A percentile compares a stretch with the other conserved stretches of the same genome.
These are phyloP conservation scores for Malania oleifera DNA, from an alignment of 164 flowering plant genomes.

Conservation along the genomic window DNA sequence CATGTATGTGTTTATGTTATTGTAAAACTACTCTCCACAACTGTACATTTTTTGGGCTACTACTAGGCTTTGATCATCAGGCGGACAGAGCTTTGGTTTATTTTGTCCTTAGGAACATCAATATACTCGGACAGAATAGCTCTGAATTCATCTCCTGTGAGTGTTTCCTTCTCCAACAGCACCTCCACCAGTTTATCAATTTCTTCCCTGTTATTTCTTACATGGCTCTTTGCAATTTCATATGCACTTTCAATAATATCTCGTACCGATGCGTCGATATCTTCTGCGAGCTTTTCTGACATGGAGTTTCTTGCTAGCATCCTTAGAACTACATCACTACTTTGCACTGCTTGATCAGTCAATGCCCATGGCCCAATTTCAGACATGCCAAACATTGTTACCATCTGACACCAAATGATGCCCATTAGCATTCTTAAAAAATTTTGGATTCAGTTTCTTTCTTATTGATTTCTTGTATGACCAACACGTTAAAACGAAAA, in stretches of 20 bases:
- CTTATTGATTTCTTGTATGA: too few species aligned
- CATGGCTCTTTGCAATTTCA: slow-evolving; percentile 53
- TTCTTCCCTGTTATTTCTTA: slow-evolving; percentile 56
- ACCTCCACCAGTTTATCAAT: slow-evolving; percentile 66
- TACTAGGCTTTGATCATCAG: slow-evolving; percentile 36
- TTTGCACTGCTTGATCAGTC: slow-evolving; percentile 54
- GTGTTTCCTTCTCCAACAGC: slow-evolving; percentile 64
- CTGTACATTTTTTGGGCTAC: too few species aligned
- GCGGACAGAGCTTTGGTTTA: slow-evolving; percentile 14
- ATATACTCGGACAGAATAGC: slow-evolving; percentile 53
- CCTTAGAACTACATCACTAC: slow-evolving; percentile 56
- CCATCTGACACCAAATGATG: slow-evolving; percentile 39
- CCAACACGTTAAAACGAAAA: too few species aligned
- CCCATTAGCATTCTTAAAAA: too few species aligned
- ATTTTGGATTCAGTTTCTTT: too few species aligned
- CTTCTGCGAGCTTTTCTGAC: slow-evolving; percentile 77
- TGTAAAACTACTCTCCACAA: too few species aligned
- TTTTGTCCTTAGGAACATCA: slow-evolving; percentile 18
- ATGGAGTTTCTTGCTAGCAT: slow-evolving; percentile 69
- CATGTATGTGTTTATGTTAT: too few species aligned
- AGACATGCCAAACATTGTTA: slow-evolving; percentile 72
- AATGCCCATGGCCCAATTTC: slow-evolving; percentile 75
- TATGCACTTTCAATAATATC: slow-evolving; percentile 46
- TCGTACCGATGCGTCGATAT: slow-evolving; percentile 47
- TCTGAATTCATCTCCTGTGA: slow-evolving; percentile 72